These are phyloP conservation scores for Ceraceosorus guamensis DNA, from an alignment of 1,284 basidiomycete species.

Conservation along the genomic window DNA sequence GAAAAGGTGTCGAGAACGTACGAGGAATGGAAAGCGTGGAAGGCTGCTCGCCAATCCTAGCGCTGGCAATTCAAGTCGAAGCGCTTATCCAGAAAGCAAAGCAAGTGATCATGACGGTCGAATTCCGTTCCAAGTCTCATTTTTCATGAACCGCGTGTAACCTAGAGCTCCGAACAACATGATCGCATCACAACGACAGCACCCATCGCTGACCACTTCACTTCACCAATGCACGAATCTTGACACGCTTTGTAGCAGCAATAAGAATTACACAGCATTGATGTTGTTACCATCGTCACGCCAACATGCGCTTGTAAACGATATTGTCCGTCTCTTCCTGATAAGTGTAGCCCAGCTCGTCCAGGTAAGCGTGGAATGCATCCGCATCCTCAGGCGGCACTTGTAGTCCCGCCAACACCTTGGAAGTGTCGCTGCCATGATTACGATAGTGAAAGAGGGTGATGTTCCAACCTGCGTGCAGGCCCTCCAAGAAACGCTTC, in stretches of 20 bases:
- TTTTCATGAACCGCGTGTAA: too few relatives aligned
- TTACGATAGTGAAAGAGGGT: slow-evolving; percentile 96
- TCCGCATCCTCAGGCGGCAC: slow-evolving; percentile 58
- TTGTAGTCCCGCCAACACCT: slow-evolving; percentile 74
- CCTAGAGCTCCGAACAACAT: too few relatives aligned
- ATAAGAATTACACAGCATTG: too few relatives aligned
- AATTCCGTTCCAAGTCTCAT: too few relatives aligned
- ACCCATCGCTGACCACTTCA: too few relatives aligned
- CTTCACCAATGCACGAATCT: too few relatives aligned
- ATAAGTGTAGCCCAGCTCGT: slow-evolving; percentile 71
- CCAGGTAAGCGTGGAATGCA: slow-evolving; percentile 67
- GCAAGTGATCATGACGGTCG: too few relatives aligned
- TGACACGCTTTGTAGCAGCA: too few relatives aligned
- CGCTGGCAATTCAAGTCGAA: too few relatives aligned
- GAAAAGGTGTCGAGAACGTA: slow-evolving; percentile 64
- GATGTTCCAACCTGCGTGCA: slow-evolving; percentile 86
- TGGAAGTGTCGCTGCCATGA: slow-evolving; percentile 61
- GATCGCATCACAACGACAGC: too few relatives aligned
- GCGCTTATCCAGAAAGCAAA: too few relatives aligned
- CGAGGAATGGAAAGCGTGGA: slow-evolving; percentile 61
- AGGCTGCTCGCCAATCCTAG: background rate
- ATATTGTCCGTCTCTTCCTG: slow-evolving; percentile 89
- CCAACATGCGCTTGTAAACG: slow-evolving; percentile 57
- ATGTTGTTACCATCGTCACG: background rate
- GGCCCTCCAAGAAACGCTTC: slow-evolving; percentile 64